Evolutionary conservation across 495 filamentous ascomycete genomes (phyloP), one percentile per base, ranked within the genome.

Genomic region (Hyaloscypha finlandica): DNA sequence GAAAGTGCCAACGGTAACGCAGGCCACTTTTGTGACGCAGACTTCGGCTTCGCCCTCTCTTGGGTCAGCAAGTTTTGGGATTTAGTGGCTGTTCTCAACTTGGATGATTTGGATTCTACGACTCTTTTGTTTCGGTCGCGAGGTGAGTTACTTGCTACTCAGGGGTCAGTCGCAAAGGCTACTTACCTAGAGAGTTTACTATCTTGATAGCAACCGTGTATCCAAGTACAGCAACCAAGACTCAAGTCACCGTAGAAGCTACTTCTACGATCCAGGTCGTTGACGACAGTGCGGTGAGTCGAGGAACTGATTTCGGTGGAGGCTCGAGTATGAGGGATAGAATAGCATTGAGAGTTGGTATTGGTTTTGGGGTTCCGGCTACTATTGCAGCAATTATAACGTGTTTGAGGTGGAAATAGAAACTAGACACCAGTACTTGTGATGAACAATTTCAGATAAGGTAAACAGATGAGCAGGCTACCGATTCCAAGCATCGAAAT

Each of bases 281-380:
- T 25, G 4, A 54, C 19, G n/a, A 4, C 51, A 12, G 35, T 37
- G 12, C 35, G 3, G 51, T n/a, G 51, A 29, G 51, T 54, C 19
- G 6, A 54, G 25, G 51, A 20, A 29, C 8, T 54, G 51, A 16
- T 54, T 2, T 8, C 6, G 58, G 58, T 14, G 22, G 22, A n/a
- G 58, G 58, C 8, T 8, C 37, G 32, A 60, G 58, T 29, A 6
- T 42, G 29, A 39, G 30, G 4, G 58, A 60, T n/a, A 60, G 22
- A 20, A 60, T 60, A n/a, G 58, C 58, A 20, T 39, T 60, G 22
- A 31, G 58, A n/a, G 58, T 60, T 12, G 58, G 58, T 2, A 60
- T 60, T 60, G 58, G 2, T 42, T 14, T 60, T 29, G 58, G 31
- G 31, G n/a, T 60, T 11, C 58, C 31, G 8, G 58, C 58, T 14